Percentiles rank a stretch among this genome's conserved stretches.
Conservation (phyloP, 805 yeast genomes). For the Sugiyamaella americana region DNA sequence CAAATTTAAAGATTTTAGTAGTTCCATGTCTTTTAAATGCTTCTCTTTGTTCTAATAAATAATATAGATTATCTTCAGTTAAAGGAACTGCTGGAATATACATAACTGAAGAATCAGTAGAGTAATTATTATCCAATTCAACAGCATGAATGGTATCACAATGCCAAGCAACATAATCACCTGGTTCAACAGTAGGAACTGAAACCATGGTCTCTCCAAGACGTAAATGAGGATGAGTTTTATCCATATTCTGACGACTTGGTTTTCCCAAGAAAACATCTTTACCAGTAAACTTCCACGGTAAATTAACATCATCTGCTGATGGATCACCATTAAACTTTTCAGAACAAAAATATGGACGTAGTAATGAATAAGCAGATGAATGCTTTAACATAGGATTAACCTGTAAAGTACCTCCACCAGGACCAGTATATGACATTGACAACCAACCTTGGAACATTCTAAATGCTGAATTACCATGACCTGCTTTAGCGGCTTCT, state of each 20-base stretch:
- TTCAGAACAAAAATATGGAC: conserved; percentile 35
- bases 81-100: conserved; percentile 37
- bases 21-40: conserved; percentile 15
- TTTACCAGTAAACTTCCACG: conserved; percentile 32
- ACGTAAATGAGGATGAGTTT: conserved; percentile 35
- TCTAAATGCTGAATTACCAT: conserved; percentile 35
- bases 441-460: conserved; percentile 44
- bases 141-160: conserved; percentile 40
- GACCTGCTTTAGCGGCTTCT: conserved; percentile 30
- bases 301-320: conserved; percentile 5
- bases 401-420: conserved; percentile 38
- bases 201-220: conserved; percentile 32
- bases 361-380: conserved; percentile 37
- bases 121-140: conserved; percentile 34
- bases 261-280: conserved; percentile 34
- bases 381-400: conserved; percentile 35
- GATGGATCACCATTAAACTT: conserved; percentile 18
- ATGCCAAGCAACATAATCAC: conserved; percentile 43
- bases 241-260: conserved; percentile 28
- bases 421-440: conserved; percentile 33
- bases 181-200: conserved; percentile 37
- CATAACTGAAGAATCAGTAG: conserved; percentile 35
- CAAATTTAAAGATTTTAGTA: conserved; percentile 24
- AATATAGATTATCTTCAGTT: conserved; percentile 19
- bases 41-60: conserved; percentile 20